phyloP scores from a whole-genome alignment of 495 filamentous ascomycete genomes.

The Aspergillus wentii region DNA sequence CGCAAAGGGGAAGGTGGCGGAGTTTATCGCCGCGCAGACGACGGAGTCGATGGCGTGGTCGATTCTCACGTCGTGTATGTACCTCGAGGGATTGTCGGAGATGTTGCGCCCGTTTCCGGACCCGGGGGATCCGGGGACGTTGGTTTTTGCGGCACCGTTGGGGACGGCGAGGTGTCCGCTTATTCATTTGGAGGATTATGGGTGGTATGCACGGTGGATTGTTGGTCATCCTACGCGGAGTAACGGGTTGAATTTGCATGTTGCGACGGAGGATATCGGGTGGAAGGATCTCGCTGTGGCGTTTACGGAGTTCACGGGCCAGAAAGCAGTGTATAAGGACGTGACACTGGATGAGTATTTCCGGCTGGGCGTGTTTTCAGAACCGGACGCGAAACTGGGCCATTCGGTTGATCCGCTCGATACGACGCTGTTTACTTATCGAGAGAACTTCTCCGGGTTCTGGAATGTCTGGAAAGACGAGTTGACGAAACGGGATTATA shows the following conservation, averaged over 20 bases:
- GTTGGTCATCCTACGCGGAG: conserved; percentile 15
- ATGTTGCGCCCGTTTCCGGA: conserved; percentile 8
- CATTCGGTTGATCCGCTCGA: conserved; percentile 37
- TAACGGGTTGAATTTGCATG: conserved; percentile 35
- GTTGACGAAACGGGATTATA: conserved; percentile 43
- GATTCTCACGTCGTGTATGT: conserved; percentile 48
- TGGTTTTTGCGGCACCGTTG: conserved; percentile 21
- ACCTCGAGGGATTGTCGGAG: conserved; percentile 45
- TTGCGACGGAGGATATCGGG: conserved; percentile 43
- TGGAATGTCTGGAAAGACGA: conserved; percentile 43
- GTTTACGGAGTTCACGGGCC: conserved; percentile 49
- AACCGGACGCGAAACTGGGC: conserved; percentile 17
- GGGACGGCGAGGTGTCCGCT: conserved; percentile 15
- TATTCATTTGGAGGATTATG: conserved; percentile 22
- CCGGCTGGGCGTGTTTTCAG: conserved; percentile 1
- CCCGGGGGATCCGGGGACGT: conserved; percentile 6
- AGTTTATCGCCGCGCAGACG: conserved; percentile 43
- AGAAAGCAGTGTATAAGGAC: conserved; percentile 38
- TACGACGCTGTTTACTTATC: conserved; percentile 38
- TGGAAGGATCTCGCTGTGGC: conserved; percentile 43
- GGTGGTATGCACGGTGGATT: conserved; percentile 18
- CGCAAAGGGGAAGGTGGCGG: conserved; percentile 36
- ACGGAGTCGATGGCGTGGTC: conserved; percentile 40
- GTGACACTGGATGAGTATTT: conserved; percentile 41
- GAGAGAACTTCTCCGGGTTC: conserved; percentile 50